Evolutionary conservation across 495 filamentous ascomycete genomes (phyloP).

Genomic region (Penicillium desertorum): DNA sequence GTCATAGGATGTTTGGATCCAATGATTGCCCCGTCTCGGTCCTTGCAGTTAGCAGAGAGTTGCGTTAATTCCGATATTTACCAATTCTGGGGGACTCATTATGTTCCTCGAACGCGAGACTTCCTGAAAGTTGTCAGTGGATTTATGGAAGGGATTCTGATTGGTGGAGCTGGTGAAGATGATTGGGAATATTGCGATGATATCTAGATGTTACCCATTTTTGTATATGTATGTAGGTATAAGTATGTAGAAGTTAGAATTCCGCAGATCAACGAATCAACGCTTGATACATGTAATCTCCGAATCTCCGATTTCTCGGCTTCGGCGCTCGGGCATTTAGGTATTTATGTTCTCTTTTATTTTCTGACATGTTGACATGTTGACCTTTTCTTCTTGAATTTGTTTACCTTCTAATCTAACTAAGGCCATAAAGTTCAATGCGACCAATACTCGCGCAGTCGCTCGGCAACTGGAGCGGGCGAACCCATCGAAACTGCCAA

Average conservation of each 20-base stretch:
- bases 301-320: slow-evolving; percentile 11
- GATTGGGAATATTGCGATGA: neutral
- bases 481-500: slow-evolving; percentile 7
- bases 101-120: too few species aligned
- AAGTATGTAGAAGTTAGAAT: too few species aligned
- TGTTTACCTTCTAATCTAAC: neutral
- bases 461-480: slow-evolving; percentile 23
- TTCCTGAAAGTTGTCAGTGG: too few species aligned
- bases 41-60: too few species aligned
- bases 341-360: neutral
- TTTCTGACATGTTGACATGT: neutral
- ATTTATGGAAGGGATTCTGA: too few species aligned
- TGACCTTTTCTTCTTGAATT: neutral
- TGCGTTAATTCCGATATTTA: too few species aligned
- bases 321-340: slow-evolving; percentile 1
- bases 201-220: neutral
- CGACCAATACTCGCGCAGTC: slow-evolving; percentile 14
- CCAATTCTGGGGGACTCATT: too few species aligned
- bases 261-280: slow-evolving; percentile 6
- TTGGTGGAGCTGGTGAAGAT: too few species aligned
- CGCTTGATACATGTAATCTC: slow-evolving; percentile 10
- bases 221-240: too few species aligned
- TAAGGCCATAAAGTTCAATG: slow-evolving; percentile 10
- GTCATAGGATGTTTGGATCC: too few species aligned
- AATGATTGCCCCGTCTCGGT: too few species aligned